phyloP scores from a whole-genome alignment of 768 basidiomycete species.

The Podaxis sp. region DNA sequence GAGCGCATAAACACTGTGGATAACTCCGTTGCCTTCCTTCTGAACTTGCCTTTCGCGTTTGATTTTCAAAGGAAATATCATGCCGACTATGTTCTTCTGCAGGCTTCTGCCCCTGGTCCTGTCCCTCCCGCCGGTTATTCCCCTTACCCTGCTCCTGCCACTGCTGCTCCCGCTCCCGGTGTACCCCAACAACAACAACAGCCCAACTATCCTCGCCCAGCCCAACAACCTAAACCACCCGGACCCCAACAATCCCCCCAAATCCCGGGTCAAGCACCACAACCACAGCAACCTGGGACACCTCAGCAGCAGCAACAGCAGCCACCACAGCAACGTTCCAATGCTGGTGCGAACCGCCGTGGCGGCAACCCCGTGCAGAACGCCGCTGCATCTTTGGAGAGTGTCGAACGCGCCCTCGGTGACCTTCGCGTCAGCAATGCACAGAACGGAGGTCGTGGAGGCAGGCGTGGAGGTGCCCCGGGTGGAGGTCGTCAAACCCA shows the following conservation, averaged over 20 bases:
- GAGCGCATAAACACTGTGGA: slow-evolving; percentile 50
- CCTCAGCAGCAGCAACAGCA: slow-evolving; percentile 12
- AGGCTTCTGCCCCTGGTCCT: slow-evolving; percentile 49
- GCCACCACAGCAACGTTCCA: slow-evolving; percentile 18
- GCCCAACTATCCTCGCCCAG: slow-evolving; percentile 20
- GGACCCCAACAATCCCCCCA: slow-evolving; percentile 24
- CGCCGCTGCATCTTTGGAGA: slow-evolving; percentile 74
- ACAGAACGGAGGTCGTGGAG: slow-evolving; percentile 25
- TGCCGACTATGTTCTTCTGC: slow-evolving; percentile 7
- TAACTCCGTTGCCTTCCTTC: slow-evolving; percentile 64
- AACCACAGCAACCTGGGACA: slow-evolving; percentile 14
- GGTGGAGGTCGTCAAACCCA: slow-evolving; percentile 19
- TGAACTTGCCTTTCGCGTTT: slow-evolving; percentile 27
- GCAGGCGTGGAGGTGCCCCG: slow-evolving; percentile 26
- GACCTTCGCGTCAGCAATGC: slow-evolving; percentile 46
- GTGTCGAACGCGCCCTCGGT: slow-evolving; percentile 54
- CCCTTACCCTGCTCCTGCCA: slow-evolving; percentile 14
- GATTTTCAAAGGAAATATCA: neutral
- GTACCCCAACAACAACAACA: slow-evolving; percentile 27
- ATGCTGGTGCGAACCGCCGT: slow-evolving; percentile 16
- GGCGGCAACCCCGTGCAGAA: slow-evolving; percentile 58
- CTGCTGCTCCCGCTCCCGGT: slow-evolving; percentile 23
- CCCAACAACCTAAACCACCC: slow-evolving; percentile 25
- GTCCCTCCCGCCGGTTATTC: slow-evolving; percentile 26
- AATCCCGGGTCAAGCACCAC: slow-evolving; percentile 23